Base-by-base conservation (phyloP, 2,329 filamentous ascomycete species). In the Ceratocystis cubensis region DNA sequence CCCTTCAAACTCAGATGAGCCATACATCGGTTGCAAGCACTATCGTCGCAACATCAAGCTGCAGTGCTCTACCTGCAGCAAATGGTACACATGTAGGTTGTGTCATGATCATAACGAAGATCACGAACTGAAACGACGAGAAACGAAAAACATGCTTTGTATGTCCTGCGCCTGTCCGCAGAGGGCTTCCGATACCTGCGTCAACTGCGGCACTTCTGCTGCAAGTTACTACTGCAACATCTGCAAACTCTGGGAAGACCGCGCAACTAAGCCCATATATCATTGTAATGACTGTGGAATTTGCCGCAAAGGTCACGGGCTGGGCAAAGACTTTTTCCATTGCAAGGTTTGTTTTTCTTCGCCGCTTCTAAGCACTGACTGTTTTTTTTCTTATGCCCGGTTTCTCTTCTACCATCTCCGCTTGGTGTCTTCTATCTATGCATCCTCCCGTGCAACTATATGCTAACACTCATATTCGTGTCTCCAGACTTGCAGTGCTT, bases 201-300 rank as follows among this genome's bases (percentile, higher is more conserved):
- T 82, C 63, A 81, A 84, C 66, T 99, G 94, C 74, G 88, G 86
- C 20, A 84, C 86, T 70, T 83, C 85, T 67, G 84, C 90, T 5
- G 91, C 93, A 13, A 88, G 88, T 72, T 97, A 97, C 75, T 99
- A 95, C 74, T 99, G 94, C 77, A 83, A 85, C 65, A 88, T 94
- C 66, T 99, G 94, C 80, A 96, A 96, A 76, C 81, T 99, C 1
- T 99, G 94, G 94, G 93, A 97, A 73, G 91, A 97, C 72, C 89
- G 96, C 71, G 84, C 86, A 65, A 87, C 85, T 70, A 96, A 95
- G 75, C 88, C 87, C 70, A 96, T 97, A 67, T 99, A 99, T 73
- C 94, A 99, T 74, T 99, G 94, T 75, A 84, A 86, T 72, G 94
- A 97, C 72, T 99, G 94, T 75, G 94, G 94, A 3, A 96, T 99